Base-by-base conservation (phyloP, 169 alveolate genomes). In the Eimeria praecox region DNA sequence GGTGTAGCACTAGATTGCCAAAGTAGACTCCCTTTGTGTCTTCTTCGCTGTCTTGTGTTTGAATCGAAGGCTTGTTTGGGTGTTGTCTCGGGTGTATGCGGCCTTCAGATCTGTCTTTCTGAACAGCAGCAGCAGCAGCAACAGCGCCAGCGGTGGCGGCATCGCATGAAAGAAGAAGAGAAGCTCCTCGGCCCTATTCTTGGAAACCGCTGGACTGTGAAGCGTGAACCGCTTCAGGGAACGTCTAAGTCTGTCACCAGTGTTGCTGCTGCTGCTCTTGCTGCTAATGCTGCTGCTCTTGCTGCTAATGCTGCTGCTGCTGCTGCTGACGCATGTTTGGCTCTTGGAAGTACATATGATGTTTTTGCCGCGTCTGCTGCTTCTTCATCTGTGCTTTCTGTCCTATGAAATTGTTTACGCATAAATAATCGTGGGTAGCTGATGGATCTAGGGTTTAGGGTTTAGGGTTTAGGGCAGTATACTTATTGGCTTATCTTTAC, bases 51-150 rank as follows among this genome's bases (percentile, higher is more conserved):
- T 20, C 12, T 33, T 9, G 38, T 12, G 56, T 59, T 14, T 33
- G 30, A 30, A 35, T 66, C 40, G 4, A 35, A 1, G 49, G 69
- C 20, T 18, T 9, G 1, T 1, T 18, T 24, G 64, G 9, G 16
- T 78, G 66, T 78, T 42, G 71, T 85, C 18, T 44, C 4, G 4
- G 14, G 56, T 16, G 18, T 85, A 78, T n/a, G 42, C 46, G 12
- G 35, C 42, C 46, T 12, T 6, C 91, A 91, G 95, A n/a, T 91
- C 35, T 91, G 95, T 64, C 56, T 91, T 24, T 24, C 66, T 46
- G 95, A 91, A 59, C 95, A 91, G 80, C 95, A 91, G 90, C 71
- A 82, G 42, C 90, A 78, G 85, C 90, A 91, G 73, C 90, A 78
- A 40, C 95, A 83, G 85, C 40, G 91, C 56, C 95, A 91, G 71